Evolutionary conservation across 2,329 filamentous ascomycete species (phyloP).

Genomic region (Diatrype stigma): DNA sequence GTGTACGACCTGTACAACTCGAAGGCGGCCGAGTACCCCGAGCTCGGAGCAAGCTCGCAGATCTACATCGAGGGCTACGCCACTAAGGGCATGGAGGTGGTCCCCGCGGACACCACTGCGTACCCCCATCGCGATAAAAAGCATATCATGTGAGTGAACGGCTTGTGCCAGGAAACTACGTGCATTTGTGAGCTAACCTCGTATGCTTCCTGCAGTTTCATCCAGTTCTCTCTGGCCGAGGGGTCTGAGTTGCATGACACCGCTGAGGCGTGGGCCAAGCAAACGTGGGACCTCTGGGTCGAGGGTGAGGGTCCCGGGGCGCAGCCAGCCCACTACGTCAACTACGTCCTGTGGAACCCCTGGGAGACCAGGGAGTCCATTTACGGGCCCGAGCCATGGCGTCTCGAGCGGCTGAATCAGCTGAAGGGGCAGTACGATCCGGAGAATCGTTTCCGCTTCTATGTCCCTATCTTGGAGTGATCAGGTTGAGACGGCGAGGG

Average conservation of each 20-base stretch:
- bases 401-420: slow-evolving; percentile 21
- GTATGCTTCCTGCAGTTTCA: neutral
- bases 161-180: neutral
- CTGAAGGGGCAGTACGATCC: slow-evolving; percentile 33
- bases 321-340: slow-evolving; percentile 15
- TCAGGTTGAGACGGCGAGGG: too few relatives aligned
- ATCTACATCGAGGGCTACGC: slow-evolving; percentile 23
- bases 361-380: slow-evolving; percentile 14
- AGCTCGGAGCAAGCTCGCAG: slow-evolving; percentile 1
- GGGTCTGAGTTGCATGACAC: neutral
- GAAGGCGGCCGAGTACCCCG: slow-evolving; percentile 6
- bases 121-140: slow-evolving; percentile 17
- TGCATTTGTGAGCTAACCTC: too few relatives aligned
- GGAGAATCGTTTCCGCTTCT: slow-evolving; percentile 14
- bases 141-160: slow-evolving; percentile 9
- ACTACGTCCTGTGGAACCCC: slow-evolving; percentile 17
- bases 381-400: slow-evolving; percentile 25
- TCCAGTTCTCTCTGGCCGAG: neutral
- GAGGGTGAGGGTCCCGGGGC: slow-evolving; percentile 11
- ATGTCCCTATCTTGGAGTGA: slow-evolving; percentile 11
- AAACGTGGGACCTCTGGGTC: slow-evolving; percentile 12
- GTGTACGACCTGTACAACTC: slow-evolving; percentile 16
- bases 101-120: slow-evolving; percentile 8
- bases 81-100: slow-evolving; percentile 7
- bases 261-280: slow-evolving; percentile 6